Evolutionary conservation across 1,284 basidiomycete genomes (phyloP), one percentile per base, ranked within the genome.

Genomic region (Ceratobasidium sp.): DNA sequence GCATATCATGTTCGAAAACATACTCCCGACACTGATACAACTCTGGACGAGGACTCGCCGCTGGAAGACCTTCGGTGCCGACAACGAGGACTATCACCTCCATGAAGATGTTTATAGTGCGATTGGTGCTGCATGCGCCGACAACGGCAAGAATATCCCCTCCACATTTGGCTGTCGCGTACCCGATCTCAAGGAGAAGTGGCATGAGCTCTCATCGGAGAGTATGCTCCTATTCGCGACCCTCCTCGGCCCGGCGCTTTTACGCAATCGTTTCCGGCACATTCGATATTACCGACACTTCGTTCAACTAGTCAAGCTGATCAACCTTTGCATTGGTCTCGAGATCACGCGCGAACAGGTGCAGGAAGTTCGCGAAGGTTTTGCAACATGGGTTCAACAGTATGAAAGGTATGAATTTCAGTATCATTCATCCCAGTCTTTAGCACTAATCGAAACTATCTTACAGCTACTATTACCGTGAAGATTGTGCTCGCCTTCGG

Each of bases 201-300:
- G 80, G n/a, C 58, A 33, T 0, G 77, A 80, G 0, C 81, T 77
- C 31, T 84, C 81, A 0, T 84, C 84, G 0, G 83, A 86, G 47
- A 78, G 77, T 0, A 84, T 84, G 80, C 83, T 83, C 0, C 82
- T 87, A 60, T 87, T 85, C 85, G 81, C 80, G 1, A 80, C 82
- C 17, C 86, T 84, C 77, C 61, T 89, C 11, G 85, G 79, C 0
- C 87, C 86, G 1, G 80, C 84, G 3, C 80, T 88, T 1, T 83
- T 88, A 0, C 74, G 69, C 1, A n/a, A 79, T 0, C 79, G 81
- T 0, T 83, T 84, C 54, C 83, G 82, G 8, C 67, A 82, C 0
- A 60, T 28, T 3, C 80, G 79, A 53, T 88, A 86, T 74, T 88
- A 86, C 77, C 76, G 81, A 0, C 87, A 89, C 78, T 87, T 88